These are phyloP conservation scores for Heliamphora pulchella DNA, from an alignment of 179 eudicot genomes.

Conservation along the genomic window DNA sequence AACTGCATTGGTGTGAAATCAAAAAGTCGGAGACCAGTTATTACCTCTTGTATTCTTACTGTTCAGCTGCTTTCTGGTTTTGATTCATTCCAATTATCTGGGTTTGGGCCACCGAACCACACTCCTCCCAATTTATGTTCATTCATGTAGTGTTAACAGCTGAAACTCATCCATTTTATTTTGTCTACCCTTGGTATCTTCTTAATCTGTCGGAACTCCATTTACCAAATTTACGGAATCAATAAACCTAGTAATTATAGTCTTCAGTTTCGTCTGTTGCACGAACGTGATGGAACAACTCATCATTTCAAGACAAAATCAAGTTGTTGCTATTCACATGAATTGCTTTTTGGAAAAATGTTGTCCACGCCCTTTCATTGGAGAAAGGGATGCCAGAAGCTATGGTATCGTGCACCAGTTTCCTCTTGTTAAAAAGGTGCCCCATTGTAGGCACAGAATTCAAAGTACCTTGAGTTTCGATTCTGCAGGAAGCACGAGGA, in stretches of 20 bases:
- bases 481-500: no score
- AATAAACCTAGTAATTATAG: background rate
- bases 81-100: background rate
- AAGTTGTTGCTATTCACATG: background rate
- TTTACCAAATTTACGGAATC: conserved; percentile 1
- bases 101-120: background rate
- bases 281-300: background rate
- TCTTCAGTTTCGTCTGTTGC: background rate
- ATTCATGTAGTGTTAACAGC: background rate
- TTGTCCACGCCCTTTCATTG: background rate
- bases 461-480: no score
- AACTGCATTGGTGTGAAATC: background rate
- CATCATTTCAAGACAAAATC: conserved; percentile 8
- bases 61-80: background rate
- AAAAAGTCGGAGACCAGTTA: background rate
- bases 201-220: background rate
- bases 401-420: background rate
- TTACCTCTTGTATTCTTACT: background rate
- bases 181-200: background rate
- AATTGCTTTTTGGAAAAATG: background rate
- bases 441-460: no score
- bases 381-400: conserved; percentile 4
- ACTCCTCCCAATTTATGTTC: background rate
- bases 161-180: background rate
- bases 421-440: background rate